Percentiles rank a stretch among this genome's conserved stretches.
Evolutionary conservation across 2,329 filamentous ascomycete genomes (phyloP).

Genomic region (Paraphoma sp.): DNA sequence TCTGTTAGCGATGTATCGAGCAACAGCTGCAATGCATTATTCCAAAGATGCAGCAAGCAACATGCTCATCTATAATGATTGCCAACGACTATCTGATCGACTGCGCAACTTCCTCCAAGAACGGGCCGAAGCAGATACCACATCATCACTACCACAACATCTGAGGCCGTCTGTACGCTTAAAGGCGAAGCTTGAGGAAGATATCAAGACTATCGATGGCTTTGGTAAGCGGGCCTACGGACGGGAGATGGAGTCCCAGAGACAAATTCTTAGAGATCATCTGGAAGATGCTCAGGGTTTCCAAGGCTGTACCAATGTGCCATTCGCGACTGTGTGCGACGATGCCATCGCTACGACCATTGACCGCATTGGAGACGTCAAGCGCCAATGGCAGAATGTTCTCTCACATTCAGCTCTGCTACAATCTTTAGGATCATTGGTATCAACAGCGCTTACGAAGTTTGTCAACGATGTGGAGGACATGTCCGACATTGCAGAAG

Average conservation of each 20-base stretch:
- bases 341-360: slow-evolving; percentile 64
- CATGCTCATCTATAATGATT: slow-evolving; percentile 72
- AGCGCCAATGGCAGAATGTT: slow-evolving; percentile 63
- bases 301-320: slow-evolving; percentile 63
- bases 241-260: slow-evolving; percentile 69
- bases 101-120: slow-evolving; percentile 58
- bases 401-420: slow-evolving; percentile 66
- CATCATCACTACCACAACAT: slow-evolving; percentile 36
- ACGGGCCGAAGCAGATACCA: slow-evolving; percentile 46
- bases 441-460: slow-evolving; percentile 64
- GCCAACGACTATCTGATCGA: slow-evolving; percentile 62
- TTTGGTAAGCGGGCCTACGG: slow-evolving; percentile 68
- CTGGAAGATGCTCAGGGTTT: slow-evolving; percentile 70
- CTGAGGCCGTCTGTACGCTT: slow-evolving; percentile 48
- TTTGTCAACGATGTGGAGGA: slow-evolving; percentile 69
- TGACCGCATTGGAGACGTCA: slow-evolving; percentile 63
- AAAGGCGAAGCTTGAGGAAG: slow-evolving; percentile 58
- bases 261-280: slow-evolving; percentile 67
- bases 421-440: slow-evolving; percentile 66
- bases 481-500: slow-evolving; percentile 68
- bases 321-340: slow-evolving; percentile 66
- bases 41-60: slow-evolving; percentile 63
- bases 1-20: slow-evolving; percentile 78
- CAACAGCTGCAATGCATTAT: slow-evolving; percentile 78
- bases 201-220: slow-evolving; percentile 62